These are phyloP conservation scores for Euphorbia tirucalli DNA, from an alignment of 345 rosid genomes.

Conservation along the genomic window DNA sequence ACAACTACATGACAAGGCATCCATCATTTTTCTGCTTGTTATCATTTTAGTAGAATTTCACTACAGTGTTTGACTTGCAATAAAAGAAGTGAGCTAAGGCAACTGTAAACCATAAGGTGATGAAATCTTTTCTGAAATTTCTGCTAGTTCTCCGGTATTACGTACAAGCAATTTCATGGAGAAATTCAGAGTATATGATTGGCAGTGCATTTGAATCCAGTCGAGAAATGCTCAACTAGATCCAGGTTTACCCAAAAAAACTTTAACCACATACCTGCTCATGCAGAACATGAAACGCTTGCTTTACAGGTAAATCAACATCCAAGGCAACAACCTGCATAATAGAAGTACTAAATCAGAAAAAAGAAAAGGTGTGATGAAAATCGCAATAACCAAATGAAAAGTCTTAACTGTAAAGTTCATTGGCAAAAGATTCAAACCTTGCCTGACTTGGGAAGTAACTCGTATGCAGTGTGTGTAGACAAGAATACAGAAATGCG, in stretches of 20 bases:
- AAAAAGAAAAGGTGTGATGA: conserved; percentile 8
- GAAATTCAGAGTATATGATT: conserved; percentile 1
- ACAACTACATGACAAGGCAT: neutral
- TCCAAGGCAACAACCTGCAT: conserved; percentile 34
- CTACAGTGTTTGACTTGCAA: too few relatives aligned
- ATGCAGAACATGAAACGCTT: conserved; percentile 26
- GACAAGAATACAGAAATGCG: conserved; percentile 52
- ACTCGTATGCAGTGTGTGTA: conserved; percentile 78
- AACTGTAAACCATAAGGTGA: neutral
- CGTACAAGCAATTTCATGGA: neutral
- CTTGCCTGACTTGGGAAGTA: conserved; percentile 98
- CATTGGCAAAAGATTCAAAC: conserved; percentile 49
- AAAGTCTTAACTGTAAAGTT: conserved; percentile 3
- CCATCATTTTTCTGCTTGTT: neutral
- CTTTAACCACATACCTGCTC: conserved; percentile 24
- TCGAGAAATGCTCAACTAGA: neutral
- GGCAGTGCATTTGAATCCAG: neutral
- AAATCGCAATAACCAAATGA: conserved; percentile 2
- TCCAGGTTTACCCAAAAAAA: neutral
- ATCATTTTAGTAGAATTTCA: too few relatives aligned
- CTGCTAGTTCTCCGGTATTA: neutral
- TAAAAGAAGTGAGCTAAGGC: neutral
- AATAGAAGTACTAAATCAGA: conserved; percentile 22
- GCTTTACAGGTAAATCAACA: conserved; percentile 31
- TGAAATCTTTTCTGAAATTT: neutral